Evolutionary conservation across 768 basidiomycete species (phyloP).

Genomic region (Hygrophoropsis aurantiaca): DNA sequence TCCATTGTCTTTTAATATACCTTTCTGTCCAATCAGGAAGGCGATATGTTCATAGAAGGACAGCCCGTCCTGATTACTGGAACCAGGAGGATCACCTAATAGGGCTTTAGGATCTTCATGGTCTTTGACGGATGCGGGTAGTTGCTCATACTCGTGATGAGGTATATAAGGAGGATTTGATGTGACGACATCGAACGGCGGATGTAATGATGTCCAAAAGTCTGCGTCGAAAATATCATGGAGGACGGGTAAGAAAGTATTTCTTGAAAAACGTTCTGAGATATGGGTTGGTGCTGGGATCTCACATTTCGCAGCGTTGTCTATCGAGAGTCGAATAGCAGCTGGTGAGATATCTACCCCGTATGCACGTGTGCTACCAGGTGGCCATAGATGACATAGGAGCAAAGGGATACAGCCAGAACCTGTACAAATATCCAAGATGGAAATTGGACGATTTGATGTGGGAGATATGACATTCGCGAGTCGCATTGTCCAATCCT

Average conservation of each 20-base stretch:
- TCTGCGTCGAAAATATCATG: slow-evolving; percentile 40
- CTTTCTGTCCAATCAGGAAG: slow-evolving; percentile 49
- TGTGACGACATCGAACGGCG: slow-evolving; percentile 75
- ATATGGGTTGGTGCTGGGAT: slow-evolving; percentile 7
- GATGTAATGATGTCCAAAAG: slow-evolving; percentile 26
- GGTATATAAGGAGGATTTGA: slow-evolving; percentile 90
- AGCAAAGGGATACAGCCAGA: slow-evolving; percentile 89
- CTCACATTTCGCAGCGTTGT: slow-evolving; percentile 39
- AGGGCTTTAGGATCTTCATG: slow-evolving; percentile 85
- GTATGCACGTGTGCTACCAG: slow-evolving; percentile 50
- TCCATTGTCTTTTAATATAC: slow-evolving; percentile 52
- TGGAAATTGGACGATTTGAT: slow-evolving; percentile 27
- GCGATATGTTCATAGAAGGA: slow-evolving; percentile 75
- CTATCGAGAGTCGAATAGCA: slow-evolving; percentile 51
- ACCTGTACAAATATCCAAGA: slow-evolving; percentile 93
- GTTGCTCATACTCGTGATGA: slow-evolving; percentile 53
- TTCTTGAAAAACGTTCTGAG: slow-evolving; percentile 11
- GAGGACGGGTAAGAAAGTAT: slow-evolving; percentile 40
- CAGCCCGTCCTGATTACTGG: slow-evolving; percentile 47
- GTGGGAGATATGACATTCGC: slow-evolving; percentile 44
- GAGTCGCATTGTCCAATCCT: slow-evolving; percentile 72
- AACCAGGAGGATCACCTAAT: slow-evolving; percentile 61
- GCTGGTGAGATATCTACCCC: slow-evolving; percentile 69
- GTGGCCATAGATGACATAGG: slow-evolving; percentile 66
- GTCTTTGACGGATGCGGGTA: slow-evolving; percentile 68